Evolutionary conservation across 2,329 filamentous ascomycete genomes (phyloP), one percentile per base, ranked within the genome.

Genomic region (Penicillium freii): DNA sequence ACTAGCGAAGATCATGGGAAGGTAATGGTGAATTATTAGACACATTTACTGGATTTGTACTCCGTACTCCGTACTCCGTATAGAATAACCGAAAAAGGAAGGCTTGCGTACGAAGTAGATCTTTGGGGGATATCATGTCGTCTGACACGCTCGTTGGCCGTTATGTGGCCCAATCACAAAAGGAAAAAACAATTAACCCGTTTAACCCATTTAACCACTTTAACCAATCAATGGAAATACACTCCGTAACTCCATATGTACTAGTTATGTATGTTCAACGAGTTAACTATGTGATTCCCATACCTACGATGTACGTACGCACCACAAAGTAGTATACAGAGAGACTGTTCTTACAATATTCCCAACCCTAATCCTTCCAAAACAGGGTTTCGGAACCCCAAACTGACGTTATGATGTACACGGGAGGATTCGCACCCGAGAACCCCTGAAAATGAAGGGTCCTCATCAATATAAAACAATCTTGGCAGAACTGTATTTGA

Each of bases 381-480:
- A 27, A 27, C 29, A 11, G 10, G 23, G 11, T 31, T 4, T 29
- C 45, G 29, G 25, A 19, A 39, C 5, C 10, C 10, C 40, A 31
- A 25, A 25, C 10, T 27, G 3, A 43, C 9, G 2, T 11, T 23
- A 38, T 36, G 21, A 52, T 13, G 34, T 29, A 51, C 19, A 34
- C n/a, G 36, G 21, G 17, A 49, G 10, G 27, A 31, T 54, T 42
- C 19, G 15, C 34, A 42, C 29, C 13, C 36, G 21, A 17, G 23
- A 51, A 15, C 49, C 49, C 49, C 49, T 34, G 38, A 44, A 47
- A 19, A 19, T 33, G 49, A 33, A 51, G 23, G 49, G 49, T 48
- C 29, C 29, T 43, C 27, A 33, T 9, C 29, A 48, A 21, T 9
- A 27, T 49, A 27, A 42, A 21, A 42, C 17, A 42, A 4, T 5